A percentile compares a stretch with the other conserved stretches of the same genome.
phyloP scores from a whole-genome alignment of 306 rosid species.

The Rosa lucieae region DNA sequence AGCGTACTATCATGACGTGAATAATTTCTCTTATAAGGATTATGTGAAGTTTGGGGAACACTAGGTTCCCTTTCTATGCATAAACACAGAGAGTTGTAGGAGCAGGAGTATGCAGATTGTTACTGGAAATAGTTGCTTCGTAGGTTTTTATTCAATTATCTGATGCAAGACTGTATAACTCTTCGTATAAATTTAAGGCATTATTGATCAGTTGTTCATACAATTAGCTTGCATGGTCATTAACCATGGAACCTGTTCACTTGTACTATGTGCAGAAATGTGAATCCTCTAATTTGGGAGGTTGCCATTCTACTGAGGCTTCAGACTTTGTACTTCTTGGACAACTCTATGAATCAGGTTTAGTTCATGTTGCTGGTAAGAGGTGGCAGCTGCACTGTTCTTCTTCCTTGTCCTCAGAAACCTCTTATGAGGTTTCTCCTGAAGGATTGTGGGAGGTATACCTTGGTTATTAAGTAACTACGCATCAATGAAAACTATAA shows the following conservation, averaged over 20 bases:
- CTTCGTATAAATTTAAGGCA: background rate
- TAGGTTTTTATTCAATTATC: background rate
- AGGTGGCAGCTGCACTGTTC: slow-evolving; percentile 57
- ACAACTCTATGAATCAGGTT: slow-evolving; percentile 48
- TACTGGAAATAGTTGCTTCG: background rate
- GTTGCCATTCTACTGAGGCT: slow-evolving; percentile 51
- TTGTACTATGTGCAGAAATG: slow-evolving; percentile 56
- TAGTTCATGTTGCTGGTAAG: slow-evolving; percentile 44
- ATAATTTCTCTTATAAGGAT: background rate
- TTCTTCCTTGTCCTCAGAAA: slow-evolving; percentile 48
- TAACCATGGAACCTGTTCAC: slow-evolving; percentile 24
- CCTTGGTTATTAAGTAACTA: slow-evolving; percentile 29
- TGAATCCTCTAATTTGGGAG: slow-evolving; percentile 47
- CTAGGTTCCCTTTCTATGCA: background rate
- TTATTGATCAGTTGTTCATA: slow-evolving; percentile 7
- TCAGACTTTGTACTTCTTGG: slow-evolving; percentile 43
- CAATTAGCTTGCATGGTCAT: slow-evolving; percentile 1
- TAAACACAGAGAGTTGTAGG: background rate
- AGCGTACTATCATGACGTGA: background rate
- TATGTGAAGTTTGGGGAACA: slow-evolving; percentile 1
- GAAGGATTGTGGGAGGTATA: slow-evolving; percentile 96
- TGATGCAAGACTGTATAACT: background rate
- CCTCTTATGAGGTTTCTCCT: slow-evolving; percentile 58
- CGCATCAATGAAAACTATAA: slow-evolving; percentile 26
- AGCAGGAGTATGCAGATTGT: background rate